Percentiles rank a stretch among this genome's conserved stretches.
These are phyloP conservation scores for Paulinella micropora DNA, from an alignment of 78 protist species.

Conservation along the genomic window DNA sequence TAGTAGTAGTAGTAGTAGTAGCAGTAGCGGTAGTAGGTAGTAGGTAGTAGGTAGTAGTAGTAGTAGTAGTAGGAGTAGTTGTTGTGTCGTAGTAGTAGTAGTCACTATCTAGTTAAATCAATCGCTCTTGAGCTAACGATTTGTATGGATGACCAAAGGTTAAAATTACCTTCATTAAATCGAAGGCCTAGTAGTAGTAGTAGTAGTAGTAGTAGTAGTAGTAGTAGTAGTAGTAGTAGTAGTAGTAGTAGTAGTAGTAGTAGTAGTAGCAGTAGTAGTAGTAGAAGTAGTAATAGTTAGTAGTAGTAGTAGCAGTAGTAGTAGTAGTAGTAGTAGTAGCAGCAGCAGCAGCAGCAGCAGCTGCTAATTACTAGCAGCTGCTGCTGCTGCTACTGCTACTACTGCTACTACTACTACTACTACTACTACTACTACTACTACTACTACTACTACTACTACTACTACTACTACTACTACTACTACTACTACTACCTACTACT, in stretches of 20 bases:
- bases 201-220: neutral
- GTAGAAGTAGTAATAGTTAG: neutral
- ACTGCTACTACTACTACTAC: neutral
- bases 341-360: neutral
- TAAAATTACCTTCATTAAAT: neutral
- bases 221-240: constrained; percentile 2
- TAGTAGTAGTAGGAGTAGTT: neutral
- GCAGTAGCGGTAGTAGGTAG: neutral
- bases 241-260: neutral
- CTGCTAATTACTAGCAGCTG: no score
- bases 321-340: neutral
- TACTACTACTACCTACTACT: no score
- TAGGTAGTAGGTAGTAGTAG: neutral
- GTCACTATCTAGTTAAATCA: neutral
- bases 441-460: no score
- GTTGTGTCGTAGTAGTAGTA: neutral
- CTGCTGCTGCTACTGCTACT: neutral
- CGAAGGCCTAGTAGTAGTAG: neutral
- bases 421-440: neutral
- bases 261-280: neutral
- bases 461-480: no score
- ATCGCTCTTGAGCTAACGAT: neutral
- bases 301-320: neutral
- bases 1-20: neutral
- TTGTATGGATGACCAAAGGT: neutral